Evolutionary conservation across 2,329 filamentous ascomycete species (phyloP).

Genomic region (Cordyceps pruinosa): DNA sequence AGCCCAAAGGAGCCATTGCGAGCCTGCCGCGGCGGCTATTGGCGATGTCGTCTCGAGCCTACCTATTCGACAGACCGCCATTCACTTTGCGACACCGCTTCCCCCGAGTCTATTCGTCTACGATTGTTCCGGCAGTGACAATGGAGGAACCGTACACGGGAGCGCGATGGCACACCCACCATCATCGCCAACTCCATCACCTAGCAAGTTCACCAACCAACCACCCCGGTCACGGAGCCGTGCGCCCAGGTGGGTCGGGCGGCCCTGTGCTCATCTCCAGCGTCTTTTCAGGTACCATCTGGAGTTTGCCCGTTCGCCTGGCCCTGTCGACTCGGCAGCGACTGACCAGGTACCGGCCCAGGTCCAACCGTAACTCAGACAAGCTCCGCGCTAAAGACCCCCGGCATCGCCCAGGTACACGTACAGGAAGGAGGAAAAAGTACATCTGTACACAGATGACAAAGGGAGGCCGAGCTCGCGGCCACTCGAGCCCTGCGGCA

Average conservation of each 20-base stretch:
- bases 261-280: constrained; percentile 5
- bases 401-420: neutral
- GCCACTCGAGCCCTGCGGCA: neutral
- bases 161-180: neutral
- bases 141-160: neutral
- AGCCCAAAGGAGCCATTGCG: neutral
- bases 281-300: constrained; percentile 4
- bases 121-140: neutral
- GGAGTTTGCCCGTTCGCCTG: neutral
- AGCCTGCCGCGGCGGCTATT: neutral
- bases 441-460: neutral
- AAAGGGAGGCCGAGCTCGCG: neutral
- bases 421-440: neutral
- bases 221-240: neutral
- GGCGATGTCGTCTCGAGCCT: neutral
- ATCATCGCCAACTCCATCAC: neutral
- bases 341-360: neutral
- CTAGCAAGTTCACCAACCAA: no score
- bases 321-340: neutral
- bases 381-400: neutral
- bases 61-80: neutral
- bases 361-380: neutral
- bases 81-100: neutral
- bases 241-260: neutral
- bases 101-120: neutral